Conservation (phyloP, 352 stramenopile genomes). For the Globisporangium orthogonon region DNA sequence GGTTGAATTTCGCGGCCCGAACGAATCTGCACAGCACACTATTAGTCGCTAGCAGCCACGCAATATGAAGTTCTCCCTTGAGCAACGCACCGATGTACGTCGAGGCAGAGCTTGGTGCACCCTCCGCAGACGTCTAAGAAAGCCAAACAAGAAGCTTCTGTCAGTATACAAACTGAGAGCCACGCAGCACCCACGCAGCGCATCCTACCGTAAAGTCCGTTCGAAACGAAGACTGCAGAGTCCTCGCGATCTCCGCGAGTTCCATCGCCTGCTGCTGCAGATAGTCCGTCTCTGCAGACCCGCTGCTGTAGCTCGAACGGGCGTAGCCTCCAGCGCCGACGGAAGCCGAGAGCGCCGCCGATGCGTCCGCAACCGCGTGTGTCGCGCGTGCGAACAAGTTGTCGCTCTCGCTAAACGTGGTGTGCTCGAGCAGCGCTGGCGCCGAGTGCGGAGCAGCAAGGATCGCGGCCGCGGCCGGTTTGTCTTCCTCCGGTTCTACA, state of each 20-base stretch:
- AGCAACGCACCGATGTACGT: constrained; percentile 15
- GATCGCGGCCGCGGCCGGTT: background rate
- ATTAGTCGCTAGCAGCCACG: background rate
- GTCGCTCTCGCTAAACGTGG: constrained; percentile 5
- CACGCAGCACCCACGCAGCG: background rate
- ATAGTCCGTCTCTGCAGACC: constrained; percentile 25
- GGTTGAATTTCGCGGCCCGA: constrained; percentile 41
- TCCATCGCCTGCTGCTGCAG: constrained; percentile 60
- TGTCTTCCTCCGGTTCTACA: constrained; percentile 12
- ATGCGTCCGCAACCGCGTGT: constrained; percentile 11
- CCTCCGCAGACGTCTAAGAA: constrained; percentile 9
- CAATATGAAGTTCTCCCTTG: background rate
- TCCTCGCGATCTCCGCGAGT: constrained; percentile 54
- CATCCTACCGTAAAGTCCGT: constrained; percentile 11
- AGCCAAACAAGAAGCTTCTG: background rate
- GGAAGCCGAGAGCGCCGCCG: constrained; percentile 13
- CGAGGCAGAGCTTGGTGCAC: constrained; percentile 27
- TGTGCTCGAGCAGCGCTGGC: constrained; percentile 6
- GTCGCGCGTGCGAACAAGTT: background rate
- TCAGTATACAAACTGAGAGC: background rate
- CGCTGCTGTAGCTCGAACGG: constrained; percentile 14
- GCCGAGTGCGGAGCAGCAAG: constrained; percentile 12
- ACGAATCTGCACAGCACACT: constrained; percentile 20
- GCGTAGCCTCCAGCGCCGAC: constrained; percentile 12
- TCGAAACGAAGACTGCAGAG: constrained; percentile 46